Conservation (phyloP, 208 protist genomes). For the Leishmania guyanensis region DNA sequence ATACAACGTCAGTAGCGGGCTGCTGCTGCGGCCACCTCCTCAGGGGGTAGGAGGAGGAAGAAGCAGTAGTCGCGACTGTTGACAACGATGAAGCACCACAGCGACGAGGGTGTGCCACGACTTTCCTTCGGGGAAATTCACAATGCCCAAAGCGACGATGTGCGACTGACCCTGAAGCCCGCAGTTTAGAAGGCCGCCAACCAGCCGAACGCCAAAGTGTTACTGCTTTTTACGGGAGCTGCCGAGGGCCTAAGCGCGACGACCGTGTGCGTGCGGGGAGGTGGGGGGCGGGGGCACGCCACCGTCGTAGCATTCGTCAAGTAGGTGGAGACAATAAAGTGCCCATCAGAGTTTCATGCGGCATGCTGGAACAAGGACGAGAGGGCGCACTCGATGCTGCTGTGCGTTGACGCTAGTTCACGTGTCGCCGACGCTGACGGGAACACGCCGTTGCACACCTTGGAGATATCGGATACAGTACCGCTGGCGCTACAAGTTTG, state of each 20-base stretch:
- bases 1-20: background rate
- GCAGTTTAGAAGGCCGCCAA: background rate
- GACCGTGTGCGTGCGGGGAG: conserved; percentile 9
- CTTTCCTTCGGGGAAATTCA: conserved; percentile 40
- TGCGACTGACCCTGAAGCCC: conserved; percentile 18
- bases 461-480: conserved; percentile 46
- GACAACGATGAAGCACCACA: conserved; percentile 46
- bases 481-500: conserved; percentile 27
- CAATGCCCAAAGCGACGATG: conserved; percentile 30
- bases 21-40: background rate
- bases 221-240: conserved; percentile 20
- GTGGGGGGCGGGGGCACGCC: background rate
- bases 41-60: conserved; percentile 1
- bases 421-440: conserved; percentile 45
- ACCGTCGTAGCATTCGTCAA: conserved; percentile 45
- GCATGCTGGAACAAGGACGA: conserved; percentile 63
- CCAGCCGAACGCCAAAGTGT: conserved; percentile 43
- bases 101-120: conserved; percentile 37
- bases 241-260: conserved; percentile 32
- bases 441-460: conserved; percentile 59
- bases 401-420: conserved; percentile 52
- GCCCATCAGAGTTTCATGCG: conserved; percentile 43
- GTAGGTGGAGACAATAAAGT: conserved; percentile 35
- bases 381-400: conserved; percentile 27
- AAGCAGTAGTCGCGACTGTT: conserved; percentile 38